Percentiles rank a stretch among this genome's conserved stretches.
These are phyloP conservation scores for Lipomyces kockii DNA, from an alignment of 805 yeast genomes.

Conservation along the genomic window DNA sequence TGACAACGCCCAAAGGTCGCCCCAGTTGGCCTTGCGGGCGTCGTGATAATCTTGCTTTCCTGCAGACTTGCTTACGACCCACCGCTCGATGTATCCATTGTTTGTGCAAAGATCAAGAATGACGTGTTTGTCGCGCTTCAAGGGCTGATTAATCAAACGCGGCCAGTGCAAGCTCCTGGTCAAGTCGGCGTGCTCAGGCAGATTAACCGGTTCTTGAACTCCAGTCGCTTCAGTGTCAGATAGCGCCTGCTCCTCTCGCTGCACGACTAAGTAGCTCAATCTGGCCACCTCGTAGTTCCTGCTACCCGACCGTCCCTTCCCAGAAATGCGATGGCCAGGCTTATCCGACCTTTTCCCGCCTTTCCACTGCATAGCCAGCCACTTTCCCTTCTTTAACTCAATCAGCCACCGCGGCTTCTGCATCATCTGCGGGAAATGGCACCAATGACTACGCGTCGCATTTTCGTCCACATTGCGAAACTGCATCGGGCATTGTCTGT, in stretches of 20 bases:
- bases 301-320: conserved; percentile 72
- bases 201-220: neutral
- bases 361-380: conserved; percentile 73
- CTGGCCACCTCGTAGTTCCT: conserved; percentile 68
- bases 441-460: conserved; percentile 62
- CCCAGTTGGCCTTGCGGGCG: conserved; percentile 81
- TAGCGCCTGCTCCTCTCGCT: conserved; percentile 52
- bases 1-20: conserved; percentile 85
- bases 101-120: conserved; percentile 77
- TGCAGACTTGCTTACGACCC: conserved; percentile 82
- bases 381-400: conserved; percentile 83
- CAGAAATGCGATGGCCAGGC: conserved; percentile 50
- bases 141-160: conserved; percentile 70
- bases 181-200: conserved; percentile 1
- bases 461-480: conserved; percentile 69
- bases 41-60: conserved; percentile 77
- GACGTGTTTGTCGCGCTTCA: conserved; percentile 82
- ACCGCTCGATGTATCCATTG: conserved; percentile 78
- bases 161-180: conserved; percentile 60
- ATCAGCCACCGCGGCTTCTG: conserved; percentile 77
- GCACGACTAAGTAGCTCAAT: conserved; percentile 69
- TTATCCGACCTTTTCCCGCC: conserved; percentile 59
- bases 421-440: conserved; percentile 72
- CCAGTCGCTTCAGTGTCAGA: conserved; percentile 45
- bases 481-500: conserved; percentile 83